Conservation (phyloP, 75 land plant species). For the Pinus tabuliformis region DNA sequence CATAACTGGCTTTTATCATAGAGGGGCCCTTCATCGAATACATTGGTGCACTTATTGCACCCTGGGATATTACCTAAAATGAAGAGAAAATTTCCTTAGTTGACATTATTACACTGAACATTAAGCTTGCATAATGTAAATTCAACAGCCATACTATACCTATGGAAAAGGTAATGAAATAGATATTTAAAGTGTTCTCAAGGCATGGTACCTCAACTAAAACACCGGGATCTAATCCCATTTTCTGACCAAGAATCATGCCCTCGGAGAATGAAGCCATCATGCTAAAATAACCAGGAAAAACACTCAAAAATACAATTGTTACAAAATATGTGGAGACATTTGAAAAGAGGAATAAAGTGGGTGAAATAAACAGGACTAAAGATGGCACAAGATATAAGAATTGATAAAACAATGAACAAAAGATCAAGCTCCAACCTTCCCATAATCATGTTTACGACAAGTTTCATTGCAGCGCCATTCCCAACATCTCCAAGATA, state of each 20-base stretch:
- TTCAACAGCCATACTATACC: neutral
- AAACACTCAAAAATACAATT: neutral
- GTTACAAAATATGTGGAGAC: neutral
- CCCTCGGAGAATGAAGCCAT: constrained; percentile 98
- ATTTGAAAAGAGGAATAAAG: neutral
- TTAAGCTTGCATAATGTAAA: neutral
- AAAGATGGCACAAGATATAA: neutral
- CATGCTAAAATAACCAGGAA: constrained; percentile 54
- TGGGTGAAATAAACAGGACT: neutral
- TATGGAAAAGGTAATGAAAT: neutral
- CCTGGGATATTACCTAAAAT: constrained; percentile 65
- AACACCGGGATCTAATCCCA: constrained; percentile 65
- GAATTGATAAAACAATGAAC: neutral
- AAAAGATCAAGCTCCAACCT: constrained; percentile 47
- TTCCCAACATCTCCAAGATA: constrained; percentile 90
- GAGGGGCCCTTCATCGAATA: constrained; percentile 87
- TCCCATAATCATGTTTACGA: constrained; percentile 99
- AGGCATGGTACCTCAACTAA: constrained; percentile 49
- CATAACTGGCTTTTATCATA: constrained; percentile 67
- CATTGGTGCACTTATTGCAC: constrained; percentile 85
- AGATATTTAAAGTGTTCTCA: neutral
- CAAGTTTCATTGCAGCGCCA: constrained; percentile 94
- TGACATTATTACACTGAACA: neutral
- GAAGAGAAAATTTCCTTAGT: neutral
- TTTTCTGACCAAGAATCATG: constrained; percentile 65